These are phyloP conservation scores for Salvia sclarea DNA, from an alignment of 305 asterid genomes.

Conservation along the genomic window DNA sequence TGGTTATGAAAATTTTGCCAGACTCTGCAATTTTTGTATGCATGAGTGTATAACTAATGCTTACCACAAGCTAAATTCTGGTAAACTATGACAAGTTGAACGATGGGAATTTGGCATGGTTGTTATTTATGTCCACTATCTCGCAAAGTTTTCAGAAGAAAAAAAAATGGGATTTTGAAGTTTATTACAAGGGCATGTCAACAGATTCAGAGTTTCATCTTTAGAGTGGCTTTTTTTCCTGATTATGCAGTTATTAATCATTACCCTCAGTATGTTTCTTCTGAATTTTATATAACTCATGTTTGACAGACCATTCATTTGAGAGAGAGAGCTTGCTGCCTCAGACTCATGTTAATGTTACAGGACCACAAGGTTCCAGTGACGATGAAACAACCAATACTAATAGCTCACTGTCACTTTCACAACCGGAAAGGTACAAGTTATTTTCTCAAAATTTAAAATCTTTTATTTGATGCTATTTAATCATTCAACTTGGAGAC, in stretches of 20 bases:
- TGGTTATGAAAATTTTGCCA: background rate
- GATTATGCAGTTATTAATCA: background rate
- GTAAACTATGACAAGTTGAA: background rate
- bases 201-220: background rate
- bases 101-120: background rate
- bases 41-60: background rate
- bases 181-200: background rate
- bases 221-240: background rate
- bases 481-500: background rate
- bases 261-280: conserved; percentile 3
- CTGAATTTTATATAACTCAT: background rate
- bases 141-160: background rate
- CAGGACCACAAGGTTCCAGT: background rate
- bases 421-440: conserved; percentile 28
- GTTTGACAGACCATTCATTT: conserved; percentile 33
- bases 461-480: background rate
- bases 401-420: conserved; percentile 18
- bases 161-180: background rate
- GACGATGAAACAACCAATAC: conserved; percentile 2
- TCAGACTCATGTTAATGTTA: conserved; percentile 13
- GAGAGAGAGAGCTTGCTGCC: conserved; percentile 25
- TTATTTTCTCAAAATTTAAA: background rate
- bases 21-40: background rate
- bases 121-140: background rate
- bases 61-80: background rate